Evolutionary conservation across 441 rosid species (phyloP), one percentile per base, ranked within the genome.

Genomic region (Gossypium gossypioides): DNA sequence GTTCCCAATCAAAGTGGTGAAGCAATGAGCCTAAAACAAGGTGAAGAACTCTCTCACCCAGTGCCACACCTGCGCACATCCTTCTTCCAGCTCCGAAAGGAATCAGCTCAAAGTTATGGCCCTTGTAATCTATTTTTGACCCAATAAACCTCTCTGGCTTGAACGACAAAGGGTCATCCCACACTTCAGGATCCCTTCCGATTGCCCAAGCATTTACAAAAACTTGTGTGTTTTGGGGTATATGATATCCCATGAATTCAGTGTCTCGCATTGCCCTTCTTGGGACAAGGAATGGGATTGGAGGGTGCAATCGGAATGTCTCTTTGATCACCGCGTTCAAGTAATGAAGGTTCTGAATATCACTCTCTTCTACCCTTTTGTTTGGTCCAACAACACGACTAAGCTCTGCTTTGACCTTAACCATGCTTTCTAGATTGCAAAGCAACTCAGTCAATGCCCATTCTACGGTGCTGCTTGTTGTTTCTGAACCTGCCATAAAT

Each of bases 201-300:
- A 82, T 82, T 2, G 89, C 87, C 78, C 85, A 84, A 1, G 73
- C 82, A 56, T 86, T 86, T 18, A 86, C 80, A 0, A 82, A 8
- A 8, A 83, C 83, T 64, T 84, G 82, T 19, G 88, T 84, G 6
- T 83, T 50, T 10, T 81, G 52, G 19, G 88, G 85, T 19, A 84
- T 80, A 3, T 71, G 68, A 29, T 80, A 86, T 37, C 87, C 90
- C 72, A 76, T 77, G 37, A 84, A 69, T 6, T 65, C 59, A 1
- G 80, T 79, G 44, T 81, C 76, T 0, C 82, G 24, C 10, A 66
- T 58, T 32, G 87, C 81, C 44, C 37, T 62, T 72, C 89, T 18
- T 0, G 88, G 87, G 37, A 86, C 59, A 25, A 81, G 66, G 0
- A 85, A 78, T 2, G 89, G 82, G 44, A 79, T 3, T 15, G 78